A percentile compares a stretch with the other conserved stretches of the same genome.
Evolutionary conservation across 208 protist species (phyloP).

Genomic region (Leishmania amazonensis): DNA sequence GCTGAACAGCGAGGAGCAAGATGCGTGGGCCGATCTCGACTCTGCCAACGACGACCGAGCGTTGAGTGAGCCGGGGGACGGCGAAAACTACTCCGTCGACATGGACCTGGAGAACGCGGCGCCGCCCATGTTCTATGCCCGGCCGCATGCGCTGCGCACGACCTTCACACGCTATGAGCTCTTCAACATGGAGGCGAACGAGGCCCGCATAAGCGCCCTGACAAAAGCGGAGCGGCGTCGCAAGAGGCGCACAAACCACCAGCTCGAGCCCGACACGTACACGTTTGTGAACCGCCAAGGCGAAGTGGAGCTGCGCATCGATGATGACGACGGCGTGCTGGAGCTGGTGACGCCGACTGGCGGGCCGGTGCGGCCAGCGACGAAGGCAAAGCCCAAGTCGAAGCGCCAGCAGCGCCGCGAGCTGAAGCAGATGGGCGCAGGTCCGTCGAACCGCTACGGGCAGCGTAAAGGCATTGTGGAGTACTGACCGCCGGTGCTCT

Average conservation of each 20-base stretch:
- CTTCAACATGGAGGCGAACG: conserved; percentile 81
- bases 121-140: conserved; percentile 72
- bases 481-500: conserved; percentile 29
- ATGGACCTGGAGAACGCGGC: conserved; percentile 37
- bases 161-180: conserved; percentile 68
- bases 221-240: conserved; percentile 40
- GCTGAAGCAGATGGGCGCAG: conserved; percentile 52
- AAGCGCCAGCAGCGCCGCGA: conserved; percentile 77
- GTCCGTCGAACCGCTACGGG: conserved; percentile 62
- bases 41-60: conserved; percentile 41
- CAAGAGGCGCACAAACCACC: conserved; percentile 71
- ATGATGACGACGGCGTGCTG: conserved; percentile 89
- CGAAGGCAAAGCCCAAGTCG: conserved; percentile 49
- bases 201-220: conserved; percentile 36
- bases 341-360: conserved; percentile 43
- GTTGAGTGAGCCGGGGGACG: conserved; percentile 29
- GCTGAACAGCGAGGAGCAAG: conserved; percentile 66
- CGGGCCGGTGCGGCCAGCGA: conserved; percentile 31
- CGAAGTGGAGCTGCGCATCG: conserved; percentile 84
- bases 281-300: conserved; percentile 81
- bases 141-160: conserved; percentile 42
- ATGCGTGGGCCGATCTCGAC: conserved; percentile 74
- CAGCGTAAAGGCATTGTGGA: conserved; percentile 65
- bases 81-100: conserved; percentile 39
- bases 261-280: conserved; percentile 72